Evolutionary conservation across 2,329 filamentous ascomycete genomes (phyloP), one percentile per base, ranked within the genome.

Genomic region (Diaporthe sp.): DNA sequence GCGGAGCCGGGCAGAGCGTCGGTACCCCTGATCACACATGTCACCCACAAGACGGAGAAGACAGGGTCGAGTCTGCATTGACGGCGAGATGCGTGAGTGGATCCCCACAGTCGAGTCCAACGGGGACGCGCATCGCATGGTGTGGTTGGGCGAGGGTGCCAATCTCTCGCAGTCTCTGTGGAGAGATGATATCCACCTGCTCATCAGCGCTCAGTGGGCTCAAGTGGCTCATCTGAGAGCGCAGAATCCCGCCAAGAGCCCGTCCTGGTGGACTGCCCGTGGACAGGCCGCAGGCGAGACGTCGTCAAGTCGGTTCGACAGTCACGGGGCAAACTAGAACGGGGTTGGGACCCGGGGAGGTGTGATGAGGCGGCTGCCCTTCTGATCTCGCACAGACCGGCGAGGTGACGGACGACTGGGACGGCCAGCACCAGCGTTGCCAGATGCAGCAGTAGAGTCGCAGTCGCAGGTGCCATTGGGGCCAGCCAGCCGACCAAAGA

Each of bases 1-100:
- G 55, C 69, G 58, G 56, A 44, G 53, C 56, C 55, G 69, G 69
- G 69, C 44, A 71, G 69, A 71, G 69, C 69, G 69, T 70, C 58
- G 56, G 58, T 71, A 63, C 69, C 69, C 69, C 56, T 63, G 69
- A 61, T 50, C 56, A 42, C 58, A 71, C 42, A 51, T 66, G 61
- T 66, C 61, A 66, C 61, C 61, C 61, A 66, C 61, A 66, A 66
- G 44, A 66, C 30, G 61, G 22, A 51, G 44, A 15, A 13, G 27
- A 37, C 25, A 66, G 61, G 61, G 61, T 66, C 61, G 42, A 44
- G 27, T 50, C 51, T 50, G 69, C 55, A 71, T 55, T 71, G 69
- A 61, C 69, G 69, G 69, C 53, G 69, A 59, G 69, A 51, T 71
- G 69, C 44, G 69, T 13, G 55, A 25, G 68, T 70, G 68, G 68